Base-by-base conservation (phyloP, 2,329 filamentous ascomycete species). In the Cordyceps pruinosa region DNA sequence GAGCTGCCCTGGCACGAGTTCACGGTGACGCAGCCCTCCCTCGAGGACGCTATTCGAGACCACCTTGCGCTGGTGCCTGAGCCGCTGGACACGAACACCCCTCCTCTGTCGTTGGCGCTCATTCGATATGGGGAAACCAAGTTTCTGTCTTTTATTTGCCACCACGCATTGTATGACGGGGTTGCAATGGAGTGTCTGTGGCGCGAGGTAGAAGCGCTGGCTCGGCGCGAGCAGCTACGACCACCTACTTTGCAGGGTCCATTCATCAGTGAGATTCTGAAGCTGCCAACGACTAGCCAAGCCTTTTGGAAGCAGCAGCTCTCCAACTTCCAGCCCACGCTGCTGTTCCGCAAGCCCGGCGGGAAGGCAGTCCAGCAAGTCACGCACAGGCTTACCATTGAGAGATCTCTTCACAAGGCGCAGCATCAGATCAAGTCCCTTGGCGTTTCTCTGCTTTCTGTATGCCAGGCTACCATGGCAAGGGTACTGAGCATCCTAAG, bases 91-190 rank as follows among this genome's bases (percentile, higher is more conserved):
- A 76, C 76, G 0, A 66, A 70, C 15, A 66, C 61, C 4, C 78
- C 75, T 9, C 80, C 75, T 1, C 68, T 77, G 12, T 79, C 74
- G 5, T 71, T 79, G 50, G 76, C 73, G 0, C 52, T 76, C 0
- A 69, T 83, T 23, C 61, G 62, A 10, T 63, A 69, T 1, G 63
- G 64, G 6, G 66, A 63, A 0, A 65, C 60, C 0, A 51, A 58
- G 0, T 77, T 77, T 44, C 64, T 78, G 1, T 85, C 75, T 0
- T 79, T 79, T 49, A 69, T 76, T 37, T 85, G 75, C 63, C 91
- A 96, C 64, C 92, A 97, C 71, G 89, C 90, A 2, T 74, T 96
- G 1, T 96, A 96, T 64, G 92, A 97, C 70, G 92, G 88, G 0
- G 84, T 87, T 35, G 90, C 90, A 0, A 87, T 96, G 65, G 74